phyloP scores from a whole-genome alignment of 2,329 filamentous ascomycete species.

The Colletotrichum orchidophilum region DNA sequence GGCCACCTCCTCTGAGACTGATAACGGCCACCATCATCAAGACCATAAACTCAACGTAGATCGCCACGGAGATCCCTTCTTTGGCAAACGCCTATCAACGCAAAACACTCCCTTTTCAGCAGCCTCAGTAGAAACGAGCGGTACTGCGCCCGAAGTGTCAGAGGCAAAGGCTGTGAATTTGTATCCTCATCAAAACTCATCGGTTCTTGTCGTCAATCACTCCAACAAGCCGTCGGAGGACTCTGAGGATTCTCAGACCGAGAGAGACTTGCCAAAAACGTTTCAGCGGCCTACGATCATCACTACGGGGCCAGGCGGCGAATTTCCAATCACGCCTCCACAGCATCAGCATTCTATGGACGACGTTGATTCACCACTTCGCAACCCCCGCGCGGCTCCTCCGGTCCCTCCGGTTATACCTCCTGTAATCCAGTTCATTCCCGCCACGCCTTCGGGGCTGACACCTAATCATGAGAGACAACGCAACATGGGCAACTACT shows the following conservation, averaged over 20 bases:
- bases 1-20: slow-evolving; percentile 46
- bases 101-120: slow-evolving; percentile 71
- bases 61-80: slow-evolving; percentile 63
- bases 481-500: slow-evolving; percentile 63
- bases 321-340: slow-evolving; percentile 60
- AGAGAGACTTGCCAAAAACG: slow-evolving; percentile 37
- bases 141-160: slow-evolving; percentile 69
- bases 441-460: slow-evolving; percentile 68
- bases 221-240: slow-evolving; percentile 59
- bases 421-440: slow-evolving; percentile 67
- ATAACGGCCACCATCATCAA: slow-evolving; percentile 40
- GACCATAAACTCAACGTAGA: slow-evolving; percentile 53
- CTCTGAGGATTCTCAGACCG: slow-evolving; percentile 47
- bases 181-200: slow-evolving; percentile 72
- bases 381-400: slow-evolving; percentile 66
- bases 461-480: slow-evolving; percentile 65
- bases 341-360: slow-evolving; percentile 59
- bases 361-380: slow-evolving; percentile 68
- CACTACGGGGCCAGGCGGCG: slow-evolving; percentile 49
- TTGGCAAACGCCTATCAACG: slow-evolving; percentile 61
- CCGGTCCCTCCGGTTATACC: slow-evolving; percentile 60
- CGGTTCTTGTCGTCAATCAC: slow-evolving; percentile 68
- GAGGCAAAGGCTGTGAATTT: slow-evolving; percentile 71
- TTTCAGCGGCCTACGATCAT: slow-evolving; percentile 48
- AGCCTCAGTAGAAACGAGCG: slow-evolving; percentile 68